Conservation (phyloP, 257 asterid species). For the Scutellaria minor region DNA sequence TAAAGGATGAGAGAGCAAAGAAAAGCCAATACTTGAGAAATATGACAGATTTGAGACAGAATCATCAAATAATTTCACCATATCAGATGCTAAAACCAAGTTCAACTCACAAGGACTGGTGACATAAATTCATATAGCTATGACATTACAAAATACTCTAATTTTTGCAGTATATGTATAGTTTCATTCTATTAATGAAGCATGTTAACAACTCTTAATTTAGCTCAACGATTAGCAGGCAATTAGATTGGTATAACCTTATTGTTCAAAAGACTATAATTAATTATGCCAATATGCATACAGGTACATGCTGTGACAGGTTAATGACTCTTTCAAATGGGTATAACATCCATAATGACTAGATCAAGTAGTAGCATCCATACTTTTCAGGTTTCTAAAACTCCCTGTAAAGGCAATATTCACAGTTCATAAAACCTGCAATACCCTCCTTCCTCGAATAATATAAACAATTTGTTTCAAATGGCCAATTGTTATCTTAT, state of each 20-base stretch:
- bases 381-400: conserved; percentile 22
- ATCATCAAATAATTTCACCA: conserved; percentile 12
- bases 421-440: conserved; percentile 20
- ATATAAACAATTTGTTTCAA: conserved; percentile 15
- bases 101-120: conserved; percentile 1
- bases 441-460: conserved; percentile 17
- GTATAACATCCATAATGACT: not conserved
- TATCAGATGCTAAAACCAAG: conserved; percentile 14
- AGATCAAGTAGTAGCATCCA: not conserved
- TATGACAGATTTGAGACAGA: conserved; percentile 22
- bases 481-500: conserved; percentile 15
- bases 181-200: conserved; percentile 25
- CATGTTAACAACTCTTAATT: conserved; percentile 2
- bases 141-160: conserved; percentile 3
- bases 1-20: conserved; percentile 24
- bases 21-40: conserved; percentile 22
- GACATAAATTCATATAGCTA: not conserved
- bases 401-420: not conserved
- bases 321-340: conserved; percentile 24
- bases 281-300: conserved; percentile 16
- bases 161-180: not conserved
- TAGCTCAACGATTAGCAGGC: not conserved
- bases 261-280: conserved; percentile 20
- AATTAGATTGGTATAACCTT: conserved; percentile 20
- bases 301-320: conserved; percentile 13